Evolutionary conservation across 2,329 filamentous ascomycete species (phyloP).

Genomic region (Colletotrichum kahawae): DNA sequence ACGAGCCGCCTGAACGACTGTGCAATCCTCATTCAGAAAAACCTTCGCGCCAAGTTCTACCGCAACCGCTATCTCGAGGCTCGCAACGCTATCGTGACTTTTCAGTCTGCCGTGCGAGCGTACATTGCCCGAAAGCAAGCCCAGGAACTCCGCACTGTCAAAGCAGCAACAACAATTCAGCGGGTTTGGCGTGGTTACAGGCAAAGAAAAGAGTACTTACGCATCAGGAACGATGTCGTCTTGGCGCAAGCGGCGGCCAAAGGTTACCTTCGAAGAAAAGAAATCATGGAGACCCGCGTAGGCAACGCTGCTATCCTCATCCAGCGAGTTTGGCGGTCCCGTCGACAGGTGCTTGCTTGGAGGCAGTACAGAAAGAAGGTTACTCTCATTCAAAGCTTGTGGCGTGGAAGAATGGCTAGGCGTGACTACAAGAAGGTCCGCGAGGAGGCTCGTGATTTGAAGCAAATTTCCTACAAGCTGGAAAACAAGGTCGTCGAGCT

Average conservation of each 20-base stretch:
- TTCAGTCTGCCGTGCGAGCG: slow-evolving; percentile 80
- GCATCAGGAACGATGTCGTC: slow-evolving; percentile 83
- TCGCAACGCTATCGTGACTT: slow-evolving; percentile 77
- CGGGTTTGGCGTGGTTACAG: slow-evolving; percentile 93
- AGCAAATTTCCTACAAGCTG: slow-evolving; percentile 99
- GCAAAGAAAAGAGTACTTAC: slow-evolving; percentile 80
- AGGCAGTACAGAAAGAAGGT: slow-evolving; percentile 89
- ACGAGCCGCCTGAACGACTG: slow-evolving; percentile 91
- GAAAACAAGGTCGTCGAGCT: slow-evolving; percentile 99
- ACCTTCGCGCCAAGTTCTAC: slow-evolving; percentile 93
- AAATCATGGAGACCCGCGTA: slow-evolving; percentile 91
- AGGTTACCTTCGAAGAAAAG: slow-evolving; percentile 87
- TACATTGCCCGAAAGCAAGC: slow-evolving; percentile 78
- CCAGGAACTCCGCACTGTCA: slow-evolving; percentile 81
- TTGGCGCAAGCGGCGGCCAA: slow-evolving; percentile 89
- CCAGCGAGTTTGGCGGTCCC: slow-evolving; percentile 86
- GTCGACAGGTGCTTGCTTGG: slow-evolving; percentile 80
- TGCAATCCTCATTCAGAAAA: slow-evolving; percentile 98
- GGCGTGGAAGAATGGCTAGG: slow-evolving; percentile 84
- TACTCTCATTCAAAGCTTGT: slow-evolving; percentile 88
- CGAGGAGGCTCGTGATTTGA: slow-evolving; percentile 96
- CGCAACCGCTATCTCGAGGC: slow-evolving; percentile 89
- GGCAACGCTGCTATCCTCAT: slow-evolving; percentile 92
- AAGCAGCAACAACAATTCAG: slow-evolving; percentile 93
- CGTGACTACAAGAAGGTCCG: slow-evolving; percentile 87